Evolutionary conservation across 2,329 filamentous ascomycete genomes (phyloP), one percentile per base, ranked within the genome.

Genomic region (Trichoderma sp.): DNA sequence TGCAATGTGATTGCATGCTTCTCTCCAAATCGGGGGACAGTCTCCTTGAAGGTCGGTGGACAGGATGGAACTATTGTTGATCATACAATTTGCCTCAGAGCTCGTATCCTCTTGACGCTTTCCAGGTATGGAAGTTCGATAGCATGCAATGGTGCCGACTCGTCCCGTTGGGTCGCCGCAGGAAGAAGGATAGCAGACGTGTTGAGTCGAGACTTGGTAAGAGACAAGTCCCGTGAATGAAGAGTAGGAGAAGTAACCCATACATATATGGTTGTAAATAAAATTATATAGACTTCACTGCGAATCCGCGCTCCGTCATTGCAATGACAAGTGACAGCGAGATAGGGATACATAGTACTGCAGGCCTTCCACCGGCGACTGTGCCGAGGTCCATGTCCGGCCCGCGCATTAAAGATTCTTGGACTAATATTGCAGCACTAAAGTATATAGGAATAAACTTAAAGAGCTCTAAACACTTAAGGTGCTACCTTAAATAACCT

Each of bases 41-140:
- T 17, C 17, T n/a, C 19, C 15, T 60, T 17, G 21, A 26, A 19
- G 41, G 48, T n/a, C 19, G 3, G n/a, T 55, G 7, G 10, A 48
- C 3, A 24, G 47, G n/a, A 34, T 30, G 28, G 43, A 56, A 14
- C 52, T 56, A 4, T 6, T 17, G 4, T 30, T 30, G 7, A 30
- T 30, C 28, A n/a, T 43, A 28, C 21, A 7, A 14, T 41, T 48
- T 15, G 21, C 19, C 19, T 50, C 12, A 39, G 4, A 5, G 10
- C 44, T 41, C 28, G 57, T 56, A 56, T 56, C 34, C 14, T 14
- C 15, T n/a, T 41, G 57, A 6, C 28, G 21, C 52, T 56, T 41
- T 59, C 57, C n/a, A 59, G 34, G 43, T 48, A 28, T 39, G 56
- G 56, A 39, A 34, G 39, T n/a, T 47, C 14, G 12, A 39, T 39